Base-by-base conservation (phyloP, 257 asterid genomes). In the Capsicum chinense region DNA sequence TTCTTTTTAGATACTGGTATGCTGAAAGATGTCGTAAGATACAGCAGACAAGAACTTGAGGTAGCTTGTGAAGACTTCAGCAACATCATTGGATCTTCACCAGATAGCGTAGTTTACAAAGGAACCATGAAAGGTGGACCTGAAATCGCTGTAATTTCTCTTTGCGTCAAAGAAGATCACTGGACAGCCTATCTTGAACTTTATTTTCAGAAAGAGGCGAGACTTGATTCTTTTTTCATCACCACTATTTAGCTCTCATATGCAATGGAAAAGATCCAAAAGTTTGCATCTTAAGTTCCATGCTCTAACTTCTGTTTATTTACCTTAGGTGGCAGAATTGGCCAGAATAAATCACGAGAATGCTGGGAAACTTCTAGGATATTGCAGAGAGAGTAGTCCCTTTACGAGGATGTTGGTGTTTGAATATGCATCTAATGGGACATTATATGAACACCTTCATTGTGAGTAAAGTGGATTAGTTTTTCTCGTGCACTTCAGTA, bases 41-140 rank as follows among this genome's bases (percentile, higher is more conserved):
- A 90, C 89, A 93, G 90, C 91, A 84, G 97, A 86, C 96, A 91
- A 88, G 99, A 95, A 84, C 98, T 97, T 4, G 99, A 95, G 88
- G 88, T 91, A 50, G 99, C 99, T 56, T 97, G 99, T 84, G 99
- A 97, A 92, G 99, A 95, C 90, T 97, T 97, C 88, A 97, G 99
- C 92, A 97, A 97, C 88, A 97, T 97, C 71, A 97, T 97, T 11
- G 99, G 98, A 33, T 90, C 97, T 21, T 93, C 97, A 70, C 91
- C 98, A 0, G 97, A 93, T 63, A 93, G 98, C 83, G 74, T 90
- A 19, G 95, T 95, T 14, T 95, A 93, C 87, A 97, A 97, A 87
- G 99, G 99, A 52, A 97, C 90, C 48, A 84, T 95, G 84, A 93
- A 90, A 86, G 92, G 95, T 39, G 99, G 99, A 58, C 95, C 94